Evolutionary conservation across 2,329 filamentous ascomycete genomes (phyloP).

Genomic region (Trichoderma koningii): DNA sequence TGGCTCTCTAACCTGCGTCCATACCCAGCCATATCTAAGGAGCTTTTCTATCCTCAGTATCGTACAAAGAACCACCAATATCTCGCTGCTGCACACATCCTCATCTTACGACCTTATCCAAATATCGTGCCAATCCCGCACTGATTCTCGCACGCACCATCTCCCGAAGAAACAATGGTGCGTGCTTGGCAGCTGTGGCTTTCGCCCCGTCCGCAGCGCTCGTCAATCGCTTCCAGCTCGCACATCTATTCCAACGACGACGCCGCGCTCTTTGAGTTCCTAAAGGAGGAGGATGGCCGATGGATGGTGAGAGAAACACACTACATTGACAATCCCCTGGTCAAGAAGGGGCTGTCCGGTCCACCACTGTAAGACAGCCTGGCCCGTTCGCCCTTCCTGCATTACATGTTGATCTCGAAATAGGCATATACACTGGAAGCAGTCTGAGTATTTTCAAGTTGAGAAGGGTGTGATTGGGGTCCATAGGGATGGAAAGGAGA

Average conservation of each 20-base stretch:
- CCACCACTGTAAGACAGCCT: constrained; percentile 6
- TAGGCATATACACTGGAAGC: constrained; percentile 23
- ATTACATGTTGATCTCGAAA: background rate
- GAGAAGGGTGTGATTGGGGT: constrained; percentile 10
- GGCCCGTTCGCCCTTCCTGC: background rate
- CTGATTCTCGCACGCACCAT: background rate
- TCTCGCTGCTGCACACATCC: too few species aligned
- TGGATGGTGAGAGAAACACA: constrained; percentile 18
- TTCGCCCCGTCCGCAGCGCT: constrained; percentile 13
- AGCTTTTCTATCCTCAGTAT: too few species aligned
- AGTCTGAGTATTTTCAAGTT: constrained; percentile 6
- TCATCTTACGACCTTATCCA: background rate
- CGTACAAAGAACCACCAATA: too few species aligned
- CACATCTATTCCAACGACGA: constrained; percentile 7
- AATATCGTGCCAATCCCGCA: background rate
- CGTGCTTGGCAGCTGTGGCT: constrained; percentile 18
- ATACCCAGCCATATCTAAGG: too few species aligned
- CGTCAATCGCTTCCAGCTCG: background rate
- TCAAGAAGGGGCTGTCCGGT: constrained; percentile 12
- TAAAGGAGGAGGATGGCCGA: constrained; percentile 12
- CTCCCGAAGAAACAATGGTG: background rate
- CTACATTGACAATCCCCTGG: constrained; percentile 3
- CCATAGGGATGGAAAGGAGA: background rate
- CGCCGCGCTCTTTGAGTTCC: constrained; percentile 17
- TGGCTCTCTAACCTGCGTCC: too few species aligned